Conservation (phyloP, 129 eudicot genomes). For the Centrapalus pauciflorus region DNA sequence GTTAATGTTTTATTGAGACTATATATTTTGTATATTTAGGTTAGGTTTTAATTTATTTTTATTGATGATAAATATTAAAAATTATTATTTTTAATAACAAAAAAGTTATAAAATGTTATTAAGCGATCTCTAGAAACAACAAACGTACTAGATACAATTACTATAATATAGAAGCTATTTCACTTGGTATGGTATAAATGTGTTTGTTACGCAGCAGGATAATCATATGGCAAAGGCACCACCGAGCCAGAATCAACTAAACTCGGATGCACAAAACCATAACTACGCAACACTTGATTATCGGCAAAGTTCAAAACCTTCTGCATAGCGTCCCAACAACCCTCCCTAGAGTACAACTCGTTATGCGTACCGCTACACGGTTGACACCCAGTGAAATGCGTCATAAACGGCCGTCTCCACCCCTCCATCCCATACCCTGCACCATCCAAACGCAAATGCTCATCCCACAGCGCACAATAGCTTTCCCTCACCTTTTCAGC, state of each 20-base stretch:
- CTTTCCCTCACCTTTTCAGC: conserved; percentile 62
- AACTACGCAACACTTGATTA: conserved; percentile 54
- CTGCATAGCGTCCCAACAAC: conserved; percentile 49
- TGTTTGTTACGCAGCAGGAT: conserved; percentile 16
- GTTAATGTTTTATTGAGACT: too few relatives aligned
- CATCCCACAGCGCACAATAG: conserved; percentile 44
- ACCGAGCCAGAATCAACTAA: conserved; percentile 20
- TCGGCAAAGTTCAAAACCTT: conserved; percentile 63
- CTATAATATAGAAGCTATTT: not conserved
- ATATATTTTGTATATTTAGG: too few relatives aligned
- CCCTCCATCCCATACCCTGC: conserved; percentile 42
- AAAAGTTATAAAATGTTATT: too few relatives aligned
- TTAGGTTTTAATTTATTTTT: too few relatives aligned
- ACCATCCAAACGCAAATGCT: conserved; percentile 25
- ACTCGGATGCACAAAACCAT: conserved; percentile 38
- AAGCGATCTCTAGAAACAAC: not conserved
- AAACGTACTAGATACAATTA: not conserved
- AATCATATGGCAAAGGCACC: conserved; percentile 28
- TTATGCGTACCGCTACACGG: conserved; percentile 62
- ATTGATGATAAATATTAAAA: too few relatives aligned
- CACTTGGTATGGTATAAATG: not conserved
- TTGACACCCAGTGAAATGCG: conserved; percentile 68
- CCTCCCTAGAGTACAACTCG: conserved; percentile 28
- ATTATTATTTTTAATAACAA: too few relatives aligned
- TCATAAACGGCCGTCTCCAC: conserved; percentile 65